These are phyloP conservation scores for Verbascum thapsus DNA, from an alignment of 257 asterid genomes.

Conservation along the genomic window DNA sequence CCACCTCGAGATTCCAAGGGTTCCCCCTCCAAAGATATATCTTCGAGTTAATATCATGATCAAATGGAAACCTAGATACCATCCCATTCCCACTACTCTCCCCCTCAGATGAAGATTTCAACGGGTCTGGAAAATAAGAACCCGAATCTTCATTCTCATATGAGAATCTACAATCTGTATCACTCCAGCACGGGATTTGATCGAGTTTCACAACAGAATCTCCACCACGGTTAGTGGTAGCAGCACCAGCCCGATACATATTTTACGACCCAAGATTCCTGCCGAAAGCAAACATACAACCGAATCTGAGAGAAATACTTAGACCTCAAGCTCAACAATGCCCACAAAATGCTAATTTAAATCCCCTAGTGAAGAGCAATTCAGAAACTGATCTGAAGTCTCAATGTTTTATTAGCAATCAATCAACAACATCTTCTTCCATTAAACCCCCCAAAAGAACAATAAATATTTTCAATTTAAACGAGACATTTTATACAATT, in stretches of 20 bases:
- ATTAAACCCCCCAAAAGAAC: constrained; percentile 18
- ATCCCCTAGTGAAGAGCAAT: background rate
- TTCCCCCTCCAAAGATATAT: constrained; percentile 94
- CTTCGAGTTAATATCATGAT: constrained; percentile 74
- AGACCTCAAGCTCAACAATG: constrained; percentile 30
- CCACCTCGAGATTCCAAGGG: constrained; percentile 97
- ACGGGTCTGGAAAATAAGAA: constrained; percentile 69
- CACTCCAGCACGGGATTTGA: constrained; percentile 87
- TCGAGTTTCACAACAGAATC: constrained; percentile 77
- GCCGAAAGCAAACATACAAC: constrained; percentile 28
- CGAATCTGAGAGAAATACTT: constrained; percentile 20
- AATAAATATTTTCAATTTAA: constrained; percentile 7
- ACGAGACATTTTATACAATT: constrained; percentile 1
- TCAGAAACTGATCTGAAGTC: background rate
- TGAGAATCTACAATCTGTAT: constrained; percentile 64
- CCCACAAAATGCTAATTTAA: constrained; percentile 10
- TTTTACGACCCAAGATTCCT: constrained; percentile 35
- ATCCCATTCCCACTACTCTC: constrained; percentile 65
- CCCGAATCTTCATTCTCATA: constrained; percentile 68
- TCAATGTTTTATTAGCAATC: too few species aligned
- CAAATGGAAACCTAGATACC: constrained; percentile 76
- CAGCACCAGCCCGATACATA: constrained; percentile 62
- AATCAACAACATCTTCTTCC: constrained; percentile 20
- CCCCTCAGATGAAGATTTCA: constrained; percentile 64
- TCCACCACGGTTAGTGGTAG: constrained; percentile 69